These are phyloP conservation scores for Haematococcus sp. DNA, from an alignment of 139 green algal genomes.

Conservation along the genomic window DNA sequence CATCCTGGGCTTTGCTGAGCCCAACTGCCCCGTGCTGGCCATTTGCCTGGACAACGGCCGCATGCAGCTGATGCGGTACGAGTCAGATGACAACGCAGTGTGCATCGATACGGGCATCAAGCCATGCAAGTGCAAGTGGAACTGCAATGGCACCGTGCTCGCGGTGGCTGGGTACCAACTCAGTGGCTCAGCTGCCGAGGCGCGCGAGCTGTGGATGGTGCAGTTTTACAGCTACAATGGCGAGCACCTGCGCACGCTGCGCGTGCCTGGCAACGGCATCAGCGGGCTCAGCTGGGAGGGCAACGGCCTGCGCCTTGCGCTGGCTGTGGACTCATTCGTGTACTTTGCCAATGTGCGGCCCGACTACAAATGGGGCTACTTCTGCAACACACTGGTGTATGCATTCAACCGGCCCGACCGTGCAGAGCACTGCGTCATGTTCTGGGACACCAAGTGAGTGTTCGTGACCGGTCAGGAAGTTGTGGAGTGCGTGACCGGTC, in stretches of 20 bases:
- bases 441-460: conserved; percentile 68
- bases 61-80: conserved; percentile 69
- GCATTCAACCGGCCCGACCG: conserved; percentile 67
- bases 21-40: conserved; percentile 63
- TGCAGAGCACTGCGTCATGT: conserved; percentile 70
- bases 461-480: too few relatives aligned
- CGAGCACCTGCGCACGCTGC: conserved; percentile 70
- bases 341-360: conserved; percentile 77
- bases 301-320: conserved; percentile 62
- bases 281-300: conserved; percentile 69
- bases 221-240: conserved; percentile 65
- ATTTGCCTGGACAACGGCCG: conserved; percentile 71
- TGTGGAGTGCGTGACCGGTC: too few relatives aligned
- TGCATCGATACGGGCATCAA: conserved; percentile 73
- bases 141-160: conserved; percentile 65
- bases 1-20: conserved; percentile 55
- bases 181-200: conserved; percentile 27
- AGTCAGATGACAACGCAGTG: conserved; percentile 59
- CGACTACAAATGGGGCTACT: conserved; percentile 66
- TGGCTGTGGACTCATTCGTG: conserved; percentile 72
- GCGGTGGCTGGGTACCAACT: conserved; percentile 59
- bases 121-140: conserved; percentile 59
- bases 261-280: conserved; percentile 66
- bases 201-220: conserved; percentile 49
- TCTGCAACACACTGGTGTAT: conserved; percentile 79